Evolutionary conservation across 106 monocot genomes (phyloP).

Genomic region (Gastrodia elata): DNA sequence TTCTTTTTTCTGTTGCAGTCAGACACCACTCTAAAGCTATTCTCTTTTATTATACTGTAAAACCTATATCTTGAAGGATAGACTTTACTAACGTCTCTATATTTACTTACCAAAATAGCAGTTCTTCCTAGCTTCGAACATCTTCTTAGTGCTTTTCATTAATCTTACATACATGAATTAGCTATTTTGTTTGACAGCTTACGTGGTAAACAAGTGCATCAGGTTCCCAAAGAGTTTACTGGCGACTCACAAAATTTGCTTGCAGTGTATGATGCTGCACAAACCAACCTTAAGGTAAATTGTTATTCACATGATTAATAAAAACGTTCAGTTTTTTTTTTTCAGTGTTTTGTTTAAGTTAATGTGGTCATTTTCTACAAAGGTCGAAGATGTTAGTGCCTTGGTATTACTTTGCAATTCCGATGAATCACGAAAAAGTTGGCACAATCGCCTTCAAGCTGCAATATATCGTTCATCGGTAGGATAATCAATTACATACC

Average conservation of each 20-base stretch:
- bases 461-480: slow-evolving; percentile 97
- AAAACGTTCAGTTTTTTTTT: not conserved
- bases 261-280: slow-evolving; percentile 62
- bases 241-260: slow-evolving; percentile 59
- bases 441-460: slow-evolving; percentile 84
- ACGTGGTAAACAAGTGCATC: slow-evolving; percentile 81
- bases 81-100: not conserved
- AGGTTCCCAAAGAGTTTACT: slow-evolving; percentile 46
- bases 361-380: not conserved
- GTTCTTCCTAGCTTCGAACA: not conserved
- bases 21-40: not conserved
- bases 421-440: slow-evolving; percentile 51
- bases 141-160: not conserved
- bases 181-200: slow-evolving; percentile 45
- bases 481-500: not conserved
- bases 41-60: not conserved
- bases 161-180: not conserved
- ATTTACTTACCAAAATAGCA: not conserved
- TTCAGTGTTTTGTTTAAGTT: not conserved
- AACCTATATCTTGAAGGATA: not conserved
- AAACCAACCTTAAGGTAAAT: slow-evolving; percentile 61
- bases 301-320: not conserved
- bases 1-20: not conserved
- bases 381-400: slow-evolving; percentile 74
- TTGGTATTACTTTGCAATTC: slow-evolving; percentile 59